Base-by-base conservation (phyloP, 1,284 basidiomycete genomes). In the Cutaneotrichosporon dermatis region DNA sequence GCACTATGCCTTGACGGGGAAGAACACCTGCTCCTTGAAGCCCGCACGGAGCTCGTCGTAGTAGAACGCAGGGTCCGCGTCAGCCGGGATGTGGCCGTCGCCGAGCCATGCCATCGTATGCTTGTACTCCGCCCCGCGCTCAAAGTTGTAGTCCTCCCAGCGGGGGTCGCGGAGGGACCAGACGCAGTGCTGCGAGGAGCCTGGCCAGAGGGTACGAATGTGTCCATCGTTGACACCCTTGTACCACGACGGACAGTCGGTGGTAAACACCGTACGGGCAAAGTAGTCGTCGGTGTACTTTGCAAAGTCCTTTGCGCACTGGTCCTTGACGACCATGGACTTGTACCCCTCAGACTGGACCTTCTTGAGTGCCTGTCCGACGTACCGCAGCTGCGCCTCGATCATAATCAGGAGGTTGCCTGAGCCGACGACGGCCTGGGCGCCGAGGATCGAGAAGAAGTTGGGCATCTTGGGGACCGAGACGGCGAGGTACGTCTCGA, bases 101-200 rank as follows among this genome's bases (percentile, higher is more conserved):
- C 61, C 61, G 15, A 62, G 61, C 61, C 61, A 62, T 34, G 49
- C 54, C 61, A 62, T 62, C 1, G 41, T 35, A 37, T 59, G 46
- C 15, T 44, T 35, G 57, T 57, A 62, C 9, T 45, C 61, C 4
- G 25, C n/a, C 12, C 7, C 37, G 51, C 54, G 51, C 44, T 55
- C 49, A 46, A 59, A 70, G 4, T 69, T 60, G 49, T 57, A 75
- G 55, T 75, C 74, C 57, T 76, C 74, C 69, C 69, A 76, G 1
- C 73, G 66, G 1, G 71, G 70, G 49, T 70, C n/a, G 16, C 57
- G 59, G 53, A 69, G 58, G 16, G 69, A 57, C 48, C 68, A 57
- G 36, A 70, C 59, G 36, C 58, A 49, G 33, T 67, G 64, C 49
- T 58, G 43, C 7, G 60, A 43, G 15, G 54, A 57, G 10, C 67